Percentiles rank a stretch among this genome's conserved stretches.
Conservation (phyloP, 257 asterid genomes). For the Scutellaria galericulata region DNA sequence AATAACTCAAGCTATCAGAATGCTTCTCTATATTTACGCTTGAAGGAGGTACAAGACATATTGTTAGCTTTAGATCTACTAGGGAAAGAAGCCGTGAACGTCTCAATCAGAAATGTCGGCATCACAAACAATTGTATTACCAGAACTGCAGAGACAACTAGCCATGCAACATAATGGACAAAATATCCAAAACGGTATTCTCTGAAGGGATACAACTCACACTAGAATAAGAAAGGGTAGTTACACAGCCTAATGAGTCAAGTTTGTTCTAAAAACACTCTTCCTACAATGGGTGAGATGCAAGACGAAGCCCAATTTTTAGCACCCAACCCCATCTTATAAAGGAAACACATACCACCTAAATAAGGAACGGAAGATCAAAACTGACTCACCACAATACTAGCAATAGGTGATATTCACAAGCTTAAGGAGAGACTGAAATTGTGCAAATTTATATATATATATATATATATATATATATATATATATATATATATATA, state of each 20-base stretch:
- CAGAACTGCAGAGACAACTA: neutral
- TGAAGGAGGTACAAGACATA: neutral
- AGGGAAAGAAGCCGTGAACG: neutral
- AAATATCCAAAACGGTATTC: neutral
- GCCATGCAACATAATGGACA: neutral
- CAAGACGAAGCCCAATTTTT: conserved; percentile 8
- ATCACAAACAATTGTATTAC: neutral
- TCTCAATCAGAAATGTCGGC: neutral
- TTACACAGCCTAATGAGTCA: neutral
- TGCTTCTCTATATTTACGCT: neutral
- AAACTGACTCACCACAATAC: neutral
- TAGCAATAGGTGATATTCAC: conserved; percentile 13
- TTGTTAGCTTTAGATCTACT: conserved; percentile 5
- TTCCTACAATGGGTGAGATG: neutral
- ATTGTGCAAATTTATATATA: neutral
- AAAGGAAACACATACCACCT: neutral
- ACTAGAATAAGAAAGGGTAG: neutral
- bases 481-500: too few relatives aligned
- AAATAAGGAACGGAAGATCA: neutral
- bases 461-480: too few relatives aligned
- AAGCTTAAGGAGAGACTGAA: neutral
- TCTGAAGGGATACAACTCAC: neutral
- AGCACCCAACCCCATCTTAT: neutral
- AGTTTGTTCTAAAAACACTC: neutral
- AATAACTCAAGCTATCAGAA: conserved; percentile 10